Evolutionary conservation across 1,139 yeast species (phyloP).

Genomic region (Saccharomyces hybrid): DNA sequence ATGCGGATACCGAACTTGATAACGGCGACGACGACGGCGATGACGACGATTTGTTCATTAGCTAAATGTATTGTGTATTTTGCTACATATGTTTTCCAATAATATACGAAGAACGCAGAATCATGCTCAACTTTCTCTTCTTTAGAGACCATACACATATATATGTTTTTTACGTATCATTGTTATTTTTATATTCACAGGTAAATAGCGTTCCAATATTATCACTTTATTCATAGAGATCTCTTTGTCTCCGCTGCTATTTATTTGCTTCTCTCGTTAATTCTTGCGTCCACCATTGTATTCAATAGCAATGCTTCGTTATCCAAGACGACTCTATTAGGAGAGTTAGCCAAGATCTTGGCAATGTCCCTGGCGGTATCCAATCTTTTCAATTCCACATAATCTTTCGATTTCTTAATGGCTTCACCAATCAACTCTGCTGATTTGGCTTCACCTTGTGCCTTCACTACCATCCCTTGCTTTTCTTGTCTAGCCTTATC

Average conservation of each 20-base stretch:
- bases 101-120: not conserved
- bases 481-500: slow-evolving; percentile 97
- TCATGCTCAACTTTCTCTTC: not conserved
- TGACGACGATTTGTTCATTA: not conserved
- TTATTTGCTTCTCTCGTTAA: not conserved
- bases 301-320: slow-evolving; percentile 86
- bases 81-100: not conserved
- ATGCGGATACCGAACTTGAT: not conserved
- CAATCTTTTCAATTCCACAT: slow-evolving; percentile 91
- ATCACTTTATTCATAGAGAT: not conserved
- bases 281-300: slow-evolving; percentile 61
- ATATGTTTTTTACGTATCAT: not conserved
- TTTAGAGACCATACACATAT: not conserved
- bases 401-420: slow-evolving; percentile 88
- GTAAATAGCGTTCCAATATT: not conserved
- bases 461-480: slow-evolving; percentile 92
- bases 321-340: slow-evolving; percentile 86
- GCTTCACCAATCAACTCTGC: slow-evolving; percentile 99
- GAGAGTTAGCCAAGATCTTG: slow-evolving; percentile 70
- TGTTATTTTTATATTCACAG: not conserved
- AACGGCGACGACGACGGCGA: not conserved
- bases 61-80: not conserved
- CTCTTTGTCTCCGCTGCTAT: not conserved
- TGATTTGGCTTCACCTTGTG: slow-evolving; percentile 97
- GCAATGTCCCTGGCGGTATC: slow-evolving; percentile 98